These are phyloP conservation scores for Wallacemonas sp. DNA, from an alignment of 208 protist genomes.

Conservation along the genomic window DNA sequence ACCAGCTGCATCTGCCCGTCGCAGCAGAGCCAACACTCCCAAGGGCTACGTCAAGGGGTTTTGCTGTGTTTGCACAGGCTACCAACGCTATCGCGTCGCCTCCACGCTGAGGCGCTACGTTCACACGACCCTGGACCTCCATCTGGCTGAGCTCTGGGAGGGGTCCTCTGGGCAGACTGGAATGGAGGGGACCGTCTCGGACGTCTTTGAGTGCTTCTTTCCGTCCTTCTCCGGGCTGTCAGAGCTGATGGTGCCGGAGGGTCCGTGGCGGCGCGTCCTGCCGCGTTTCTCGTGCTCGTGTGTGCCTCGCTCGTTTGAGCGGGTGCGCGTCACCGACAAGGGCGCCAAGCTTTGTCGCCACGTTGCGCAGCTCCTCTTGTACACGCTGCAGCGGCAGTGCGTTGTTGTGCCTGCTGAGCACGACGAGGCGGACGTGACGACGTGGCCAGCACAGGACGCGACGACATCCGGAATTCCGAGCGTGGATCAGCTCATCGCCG, in stretches of 20 bases:
- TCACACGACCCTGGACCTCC: constrained; percentile 39
- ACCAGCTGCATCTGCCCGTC: no score
- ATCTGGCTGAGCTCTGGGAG: constrained; percentile 38
- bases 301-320: constrained; percentile 52
- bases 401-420: not conserved
- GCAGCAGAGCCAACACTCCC: no score
- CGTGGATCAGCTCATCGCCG: not conserved
- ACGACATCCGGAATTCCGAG: not conserved
- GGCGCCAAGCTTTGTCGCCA: constrained; percentile 72
- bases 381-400: constrained; percentile 47
- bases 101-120: constrained; percentile 64
- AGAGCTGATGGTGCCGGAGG: constrained; percentile 10
- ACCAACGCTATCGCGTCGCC: constrained; percentile 53
- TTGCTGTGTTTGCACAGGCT: constrained; percentile 49
- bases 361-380: constrained; percentile 69
- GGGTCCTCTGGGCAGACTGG: not conserved
- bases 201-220: not conserved
- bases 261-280: constrained; percentile 48
- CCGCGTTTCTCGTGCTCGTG: constrained; percentile 60
- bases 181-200: constrained; percentile 12
- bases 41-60: constrained; percentile 70
- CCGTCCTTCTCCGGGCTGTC: not conserved
- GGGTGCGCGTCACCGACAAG: constrained; percentile 36
- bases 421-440: not conserved
- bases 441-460: not conserved